Conservation (phyloP, 345 rosid genomes). For the Dipteronia dyeriana region DNA sequence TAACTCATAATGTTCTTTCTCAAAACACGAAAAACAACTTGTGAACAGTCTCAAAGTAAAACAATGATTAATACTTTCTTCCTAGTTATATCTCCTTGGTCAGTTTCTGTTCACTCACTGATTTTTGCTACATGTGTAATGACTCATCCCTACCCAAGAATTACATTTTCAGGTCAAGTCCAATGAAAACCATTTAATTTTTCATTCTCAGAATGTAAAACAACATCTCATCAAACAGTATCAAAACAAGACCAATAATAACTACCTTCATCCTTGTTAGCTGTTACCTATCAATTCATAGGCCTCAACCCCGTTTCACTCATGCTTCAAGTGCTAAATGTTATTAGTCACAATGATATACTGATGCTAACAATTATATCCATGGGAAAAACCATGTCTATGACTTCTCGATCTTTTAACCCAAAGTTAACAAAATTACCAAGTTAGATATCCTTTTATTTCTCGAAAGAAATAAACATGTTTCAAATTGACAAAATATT, state of each 20-base stretch:
- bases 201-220: not conserved
- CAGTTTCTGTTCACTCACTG: not conserved
- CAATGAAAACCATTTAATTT: not conserved
- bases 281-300: not conserved
- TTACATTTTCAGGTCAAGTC: not conserved
- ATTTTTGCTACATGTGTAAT: not conserved
- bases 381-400: not conserved
- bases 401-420: not conserved
- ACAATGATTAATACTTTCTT: not conserved
- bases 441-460: not conserved
- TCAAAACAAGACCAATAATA: not conserved
- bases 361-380: not conserved
- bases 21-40: not conserved
- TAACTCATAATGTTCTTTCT: not conserved
- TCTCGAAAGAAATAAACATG: not conserved
- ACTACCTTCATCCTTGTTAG: not conserved
- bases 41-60: not conserved
- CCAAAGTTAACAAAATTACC: not conserved
- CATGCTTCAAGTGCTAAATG: not conserved
- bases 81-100: not conserved
- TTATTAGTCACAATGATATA: not conserved
- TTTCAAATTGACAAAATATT: not conserved
- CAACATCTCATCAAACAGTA: not conserved
- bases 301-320: not conserved
- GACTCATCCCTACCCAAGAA: not conserved